Conservation (phyloP, 2,329 filamentous ascomycete species). For the Venturia carpophila region DNA sequence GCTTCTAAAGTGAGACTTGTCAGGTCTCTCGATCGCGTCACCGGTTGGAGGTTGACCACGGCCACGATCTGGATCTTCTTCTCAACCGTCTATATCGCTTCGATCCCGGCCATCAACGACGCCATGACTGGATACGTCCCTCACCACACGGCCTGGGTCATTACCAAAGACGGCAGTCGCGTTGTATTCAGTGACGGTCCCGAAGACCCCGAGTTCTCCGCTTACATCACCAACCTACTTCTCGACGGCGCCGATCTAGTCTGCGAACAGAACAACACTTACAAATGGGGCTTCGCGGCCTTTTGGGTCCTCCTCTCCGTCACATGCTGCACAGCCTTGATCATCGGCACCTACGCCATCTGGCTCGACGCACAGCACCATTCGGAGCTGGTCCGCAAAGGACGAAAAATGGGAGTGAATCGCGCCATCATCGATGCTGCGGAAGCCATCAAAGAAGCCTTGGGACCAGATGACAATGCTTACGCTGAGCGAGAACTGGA, state of each 20-base stretch:
- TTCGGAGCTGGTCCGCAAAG: constrained; percentile 15
- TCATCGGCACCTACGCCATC: constrained; percentile 16
- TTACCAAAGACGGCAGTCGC: neutral
- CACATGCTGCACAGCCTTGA: constrained; percentile 8
- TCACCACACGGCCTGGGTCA: neutral
- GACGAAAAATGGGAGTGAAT: constrained; percentile 17
- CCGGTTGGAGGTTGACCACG: constrained; percentile 11
- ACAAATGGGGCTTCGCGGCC: constrained; percentile 16
- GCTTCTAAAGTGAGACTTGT: constrained; percentile 9
- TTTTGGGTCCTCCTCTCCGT: constrained; percentile 15
- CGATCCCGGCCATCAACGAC: constrained; percentile 15
- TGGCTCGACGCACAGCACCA: constrained; percentile 18
- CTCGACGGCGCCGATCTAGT: no score
- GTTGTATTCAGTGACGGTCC: no score
- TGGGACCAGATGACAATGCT: constrained; percentile 13
- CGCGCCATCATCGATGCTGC: constrained; percentile 17
- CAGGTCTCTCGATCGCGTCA: constrained; percentile 1
- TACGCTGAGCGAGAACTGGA: constrained; percentile 17
- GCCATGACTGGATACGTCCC: constrained; percentile 18
- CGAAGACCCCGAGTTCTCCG: no score
- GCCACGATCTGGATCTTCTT: constrained; percentile 17
- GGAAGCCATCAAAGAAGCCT: constrained; percentile 16
- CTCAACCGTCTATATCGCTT: constrained; percentile 17
- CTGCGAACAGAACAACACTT: neutral
- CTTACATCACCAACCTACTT: no score